phyloP scores from a whole-genome alignment of 352 stramenopile genomes.

The Phytophthora tubulina region DNA sequence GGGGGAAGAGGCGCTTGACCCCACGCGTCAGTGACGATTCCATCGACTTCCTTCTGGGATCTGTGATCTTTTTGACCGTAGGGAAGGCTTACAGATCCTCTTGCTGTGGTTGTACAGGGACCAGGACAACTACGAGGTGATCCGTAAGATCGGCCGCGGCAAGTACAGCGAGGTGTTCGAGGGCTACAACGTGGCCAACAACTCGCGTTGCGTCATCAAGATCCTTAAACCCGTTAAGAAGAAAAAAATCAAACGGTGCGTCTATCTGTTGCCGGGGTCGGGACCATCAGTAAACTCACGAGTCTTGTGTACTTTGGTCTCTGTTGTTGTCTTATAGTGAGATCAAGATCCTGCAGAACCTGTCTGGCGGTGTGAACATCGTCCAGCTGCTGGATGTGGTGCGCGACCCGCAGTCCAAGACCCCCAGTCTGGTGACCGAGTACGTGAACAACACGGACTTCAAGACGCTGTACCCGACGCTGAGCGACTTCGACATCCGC shows the following conservation, averaged over 20 bases:
- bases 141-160: constrained; percentile 98
- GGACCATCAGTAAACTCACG: constrained; percentile 17
- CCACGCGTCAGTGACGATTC: neutral
- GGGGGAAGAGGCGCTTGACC: neutral
- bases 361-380: constrained; percentile 98
- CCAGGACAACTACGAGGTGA: constrained; percentile 99
- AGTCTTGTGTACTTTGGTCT: constrained; percentile 8
- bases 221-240: constrained; percentile 99
- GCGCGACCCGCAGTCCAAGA: constrained; percentile 98
- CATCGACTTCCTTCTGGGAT: neutral
- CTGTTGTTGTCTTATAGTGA: constrained; percentile 62
- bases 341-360: constrained; percentile 99
- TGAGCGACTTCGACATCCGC: constrained; percentile 98
- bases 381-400: constrained; percentile 99
- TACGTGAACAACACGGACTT: constrained; percentile 99
- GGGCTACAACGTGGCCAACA: constrained; percentile 97
- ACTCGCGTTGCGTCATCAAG: constrained; percentile 99
- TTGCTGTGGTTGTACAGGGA: constrained; percentile 66
- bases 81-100: constrained; percentile 22
- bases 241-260: constrained; percentile 99
- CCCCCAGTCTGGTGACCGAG: constrained; percentile 98
- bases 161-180: constrained; percentile 99
- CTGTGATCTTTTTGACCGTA: neutral
- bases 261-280: neutral
- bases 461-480: constrained; percentile 99